These are phyloP conservation scores for Tetrahymena elliotti DNA, from an alignment of 73 alveolate species.

Conservation along the genomic window DNA sequence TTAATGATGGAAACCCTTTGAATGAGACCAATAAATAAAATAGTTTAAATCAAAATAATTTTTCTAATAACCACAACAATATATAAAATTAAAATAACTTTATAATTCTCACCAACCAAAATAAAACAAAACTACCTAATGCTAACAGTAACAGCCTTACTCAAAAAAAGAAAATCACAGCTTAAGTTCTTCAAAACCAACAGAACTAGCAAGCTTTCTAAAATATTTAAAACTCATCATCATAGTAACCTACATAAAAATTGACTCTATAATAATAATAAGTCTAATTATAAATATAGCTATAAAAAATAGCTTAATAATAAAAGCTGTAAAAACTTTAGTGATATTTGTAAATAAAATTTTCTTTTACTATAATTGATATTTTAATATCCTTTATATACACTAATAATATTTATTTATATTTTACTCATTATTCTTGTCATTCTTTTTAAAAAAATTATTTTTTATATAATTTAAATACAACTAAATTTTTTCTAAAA, in stretches of 20 bases:
- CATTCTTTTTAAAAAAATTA: no score
- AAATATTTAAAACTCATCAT: neutral
- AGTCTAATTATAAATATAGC: neutral
- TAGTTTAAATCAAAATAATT: neutral
- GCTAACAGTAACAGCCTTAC: neutral
- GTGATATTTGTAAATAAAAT: neutral
- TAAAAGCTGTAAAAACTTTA: neutral
- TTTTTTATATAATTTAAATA: no score
- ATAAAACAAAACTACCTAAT: neutral
- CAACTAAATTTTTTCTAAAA: no score
- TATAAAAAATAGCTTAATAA: neutral
- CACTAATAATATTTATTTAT: neutral
- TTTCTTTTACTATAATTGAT: neutral
- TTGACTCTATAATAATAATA: neutral
- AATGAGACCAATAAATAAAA: neutral
- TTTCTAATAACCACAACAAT: neutral
- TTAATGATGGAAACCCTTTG: neutral
- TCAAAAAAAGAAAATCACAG: neutral
- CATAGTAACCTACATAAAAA: neutral
- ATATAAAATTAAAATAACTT: neutral
- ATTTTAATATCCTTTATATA: neutral
- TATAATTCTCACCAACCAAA: neutral
- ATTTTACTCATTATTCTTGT: no score
- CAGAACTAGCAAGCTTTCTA: neutral
- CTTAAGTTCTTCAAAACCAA: neutral